Evolutionary conservation across 1,284 basidiomycete species (phyloP).

Genomic region (Acaromyces ingoldii): DNA sequence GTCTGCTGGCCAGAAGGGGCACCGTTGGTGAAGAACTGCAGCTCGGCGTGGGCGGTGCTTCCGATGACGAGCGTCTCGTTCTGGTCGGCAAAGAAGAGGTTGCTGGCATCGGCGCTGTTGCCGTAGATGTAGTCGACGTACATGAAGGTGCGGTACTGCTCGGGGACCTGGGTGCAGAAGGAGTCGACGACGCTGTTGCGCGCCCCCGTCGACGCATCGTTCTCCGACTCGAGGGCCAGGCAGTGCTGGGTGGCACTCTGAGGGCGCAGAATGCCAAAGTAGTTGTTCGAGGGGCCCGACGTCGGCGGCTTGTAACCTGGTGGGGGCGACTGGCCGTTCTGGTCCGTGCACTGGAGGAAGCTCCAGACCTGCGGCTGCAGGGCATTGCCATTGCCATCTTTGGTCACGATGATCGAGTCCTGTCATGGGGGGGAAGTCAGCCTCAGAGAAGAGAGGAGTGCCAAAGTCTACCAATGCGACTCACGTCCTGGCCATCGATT

Average conservation of each 20-base stretch:
- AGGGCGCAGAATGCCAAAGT: conserved; percentile 2
- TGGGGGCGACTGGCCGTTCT: background rate
- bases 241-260: conserved; percentile 3
- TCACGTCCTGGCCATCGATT: background rate
- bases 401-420: conserved; percentile 1
- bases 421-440: background rate
- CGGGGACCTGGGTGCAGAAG: conserved; percentile 2
- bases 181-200: conserved; percentile 2
- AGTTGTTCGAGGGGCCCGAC: background rate
- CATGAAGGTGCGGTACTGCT: background rate
- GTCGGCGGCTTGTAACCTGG: conserved; percentile 2
- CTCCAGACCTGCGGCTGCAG: background rate
- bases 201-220: background rate
- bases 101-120: background rate
- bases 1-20: background rate
- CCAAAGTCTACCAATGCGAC: too few relatives aligned
- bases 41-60: background rate
- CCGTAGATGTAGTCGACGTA: conserved; percentile 1
- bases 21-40: conserved; percentile 4
- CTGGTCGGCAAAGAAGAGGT: conserved; percentile 3
- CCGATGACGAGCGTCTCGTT: background rate
- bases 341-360: background rate
- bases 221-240: background rate
- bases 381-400: background rate
- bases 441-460: background rate